Base-by-base conservation (phyloP, 208 protist genomes). In the Crithidia mellificae region DNA sequence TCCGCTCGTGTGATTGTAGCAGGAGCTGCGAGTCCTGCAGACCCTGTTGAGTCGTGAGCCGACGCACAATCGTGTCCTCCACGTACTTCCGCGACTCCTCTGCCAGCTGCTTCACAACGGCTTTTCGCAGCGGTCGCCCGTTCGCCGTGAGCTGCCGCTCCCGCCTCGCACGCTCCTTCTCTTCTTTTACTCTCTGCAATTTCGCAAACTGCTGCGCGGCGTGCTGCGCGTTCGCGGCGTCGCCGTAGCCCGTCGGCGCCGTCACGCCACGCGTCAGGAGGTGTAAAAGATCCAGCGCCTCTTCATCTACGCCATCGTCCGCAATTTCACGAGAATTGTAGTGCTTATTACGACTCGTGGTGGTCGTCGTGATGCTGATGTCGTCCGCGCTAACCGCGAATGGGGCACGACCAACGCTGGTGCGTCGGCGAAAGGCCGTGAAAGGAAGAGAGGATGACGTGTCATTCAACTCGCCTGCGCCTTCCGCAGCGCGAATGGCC, bases 31-130 rank as follows among this genome's bases (percentile, higher is more conserved):
- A 22, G 9, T 27, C 29, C 29, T 57, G 68, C 39, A 61, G 69
- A 36, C 77, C 68, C 38, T 87, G 86, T 14, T 71, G 62, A 25
- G 55, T 62, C 2, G 84, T 78, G 55, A 90, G 74, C 24, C 81
- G 85, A 36, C 89, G 80, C 67, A 87, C 83, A 2, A 94, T 81
- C 5, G 88, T 85, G 20, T 72, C 68, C 54, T 91, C 89, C 14
- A 94, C 70, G 64, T 88, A 94, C 41, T 66, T 50, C 54, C 85
- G 88, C 9, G 85, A 94, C 57, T 87, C 79, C 43, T 78, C 80
- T 2, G 86, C 82, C 27, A 94, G 78, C 36, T 78, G 72, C 36
- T 84, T 83, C 51, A 91, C 63, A 32, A 90, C 74, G 39, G 71
- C 81, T 6, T 57, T 47, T 43, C 78, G 78, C 24, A 94, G 66